Evolutionary conservation across 352 stramenopile genomes (phyloP).

Genomic region (Phytopythium chamaehyphon): DNA sequence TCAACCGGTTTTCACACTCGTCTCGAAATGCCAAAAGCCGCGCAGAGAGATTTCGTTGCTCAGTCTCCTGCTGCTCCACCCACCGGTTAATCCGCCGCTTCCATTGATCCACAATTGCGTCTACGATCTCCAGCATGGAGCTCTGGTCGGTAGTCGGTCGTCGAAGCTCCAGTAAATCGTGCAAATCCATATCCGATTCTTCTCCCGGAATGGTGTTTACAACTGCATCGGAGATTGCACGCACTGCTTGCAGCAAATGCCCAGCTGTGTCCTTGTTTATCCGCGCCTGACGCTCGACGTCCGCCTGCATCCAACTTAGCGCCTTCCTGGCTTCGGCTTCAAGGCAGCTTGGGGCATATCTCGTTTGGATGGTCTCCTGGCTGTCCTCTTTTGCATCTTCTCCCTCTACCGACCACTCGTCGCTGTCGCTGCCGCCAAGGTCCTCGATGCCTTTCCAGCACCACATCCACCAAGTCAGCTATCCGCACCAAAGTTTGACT

Average conservation of each 20-base stretch:
- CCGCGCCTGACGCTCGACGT: slow-evolving; percentile 30
- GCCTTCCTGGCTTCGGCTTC: slow-evolving; percentile 22
- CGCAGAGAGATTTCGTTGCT: slow-evolving; percentile 16
- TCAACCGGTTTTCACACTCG: slow-evolving; percentile 23
- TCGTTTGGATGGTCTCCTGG: not conserved
- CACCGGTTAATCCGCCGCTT: slow-evolving; percentile 26
- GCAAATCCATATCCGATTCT: not conserved
- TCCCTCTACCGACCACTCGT: slow-evolving; percentile 3
- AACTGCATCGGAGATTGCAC: slow-evolving; percentile 23
- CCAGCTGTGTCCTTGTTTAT: slow-evolving; percentile 25
- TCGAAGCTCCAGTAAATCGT: no score
- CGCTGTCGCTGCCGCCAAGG: not conserved
- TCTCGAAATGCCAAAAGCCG: slow-evolving; percentile 19
- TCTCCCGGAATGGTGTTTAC: slow-evolving; percentile 10
- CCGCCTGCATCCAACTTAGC: slow-evolving; percentile 39
- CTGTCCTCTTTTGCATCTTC: slow-evolving; percentile 2
- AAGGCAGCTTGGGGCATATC: not conserved
- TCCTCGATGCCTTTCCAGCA: no score
- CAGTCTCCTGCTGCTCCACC: slow-evolving; percentile 14
- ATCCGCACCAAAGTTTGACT: not conserved
- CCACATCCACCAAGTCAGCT: not conserved
- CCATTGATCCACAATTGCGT: slow-evolving; percentile 24
- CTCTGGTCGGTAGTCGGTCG: slow-evolving; percentile 11
- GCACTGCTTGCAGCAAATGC: slow-evolving; percentile 18
- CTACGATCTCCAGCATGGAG: slow-evolving; percentile 17